Conservation (phyloP, 768 basidiomycete species). For the Neoboletus magnificus region DNA sequence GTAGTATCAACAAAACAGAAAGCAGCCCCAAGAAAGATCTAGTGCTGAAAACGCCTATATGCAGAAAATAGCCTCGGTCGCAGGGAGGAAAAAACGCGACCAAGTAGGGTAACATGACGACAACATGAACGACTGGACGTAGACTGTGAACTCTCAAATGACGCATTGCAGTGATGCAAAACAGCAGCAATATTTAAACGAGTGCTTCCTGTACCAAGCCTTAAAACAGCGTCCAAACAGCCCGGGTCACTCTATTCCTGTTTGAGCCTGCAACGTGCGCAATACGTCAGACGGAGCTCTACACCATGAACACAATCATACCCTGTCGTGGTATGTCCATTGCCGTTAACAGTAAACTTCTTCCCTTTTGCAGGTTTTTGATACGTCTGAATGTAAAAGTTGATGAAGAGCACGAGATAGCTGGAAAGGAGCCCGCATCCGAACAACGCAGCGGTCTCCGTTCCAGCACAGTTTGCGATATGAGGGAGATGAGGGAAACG, state of each 20-base stretch:
- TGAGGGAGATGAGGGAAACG: slow-evolving; percentile 67
- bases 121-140: slow-evolving; percentile 14
- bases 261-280: slow-evolving; percentile 30
- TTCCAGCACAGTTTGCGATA: slow-evolving; percentile 82
- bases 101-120: slow-evolving; percentile 11
- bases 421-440: slow-evolving; percentile 86
- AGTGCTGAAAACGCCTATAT: slow-evolving; percentile 7
- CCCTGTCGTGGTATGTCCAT: slow-evolving; percentile 41
- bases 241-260: slow-evolving; percentile 25
- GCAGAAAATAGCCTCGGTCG: slow-evolving; percentile 15
- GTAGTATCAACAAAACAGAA: slow-evolving; percentile 11
- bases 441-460: slow-evolving; percentile 82
- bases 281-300: neutral
- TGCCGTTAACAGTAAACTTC: slow-evolving; percentile 37
- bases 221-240: neutral
- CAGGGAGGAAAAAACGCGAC: slow-evolving; percentile 11
- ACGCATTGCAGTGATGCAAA: slow-evolving; percentile 5
- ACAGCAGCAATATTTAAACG: slow-evolving; percentile 16
- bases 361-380: slow-evolving; percentile 53
- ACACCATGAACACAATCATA: slow-evolving; percentile 11
- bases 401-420: slow-evolving; percentile 94
- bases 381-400: slow-evolving; percentile 87
- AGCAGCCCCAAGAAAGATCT: slow-evolving; percentile 10
- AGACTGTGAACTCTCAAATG: slow-evolving; percentile 8
- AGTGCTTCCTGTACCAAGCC: neutral